Base-by-base conservation (phyloP, 805 yeast genomes). In the Cyberlindnera veronae region DNA sequence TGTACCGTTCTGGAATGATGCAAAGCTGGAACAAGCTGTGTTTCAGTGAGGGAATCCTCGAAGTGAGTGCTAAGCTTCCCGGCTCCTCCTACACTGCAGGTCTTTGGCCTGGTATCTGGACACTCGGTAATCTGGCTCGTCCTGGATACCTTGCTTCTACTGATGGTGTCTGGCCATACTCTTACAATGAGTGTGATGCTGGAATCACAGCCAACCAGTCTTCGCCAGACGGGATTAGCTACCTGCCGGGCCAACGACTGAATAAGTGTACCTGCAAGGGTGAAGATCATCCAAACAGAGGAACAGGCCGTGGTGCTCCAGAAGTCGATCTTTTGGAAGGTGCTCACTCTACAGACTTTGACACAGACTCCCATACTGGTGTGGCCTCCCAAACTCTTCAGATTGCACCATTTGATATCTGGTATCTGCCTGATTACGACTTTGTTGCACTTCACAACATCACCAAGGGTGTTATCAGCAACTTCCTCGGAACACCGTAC, bases 61-160 rank as follows among this genome's bases (percentile, higher is more conserved):
- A 68, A 41, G 54, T 68, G 9, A 62, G 70, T 17, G 73, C 70
- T 3, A 60, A 58, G 46, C 52, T 72, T 40, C 76, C 77, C 15
- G 64, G 64, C 33, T 67, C 61, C 41, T 71, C 71, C 29, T 54
- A 62, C 30, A 56, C 66, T 10, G 49, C 68, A 7, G 77, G 77
- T 3, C 55, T 71, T 46, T 72, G 77, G 77, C 77, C 77, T 0
- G 76, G 77, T 45, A 47, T 70, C 20, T 72, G 77, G 76, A 54
- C 70, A 9, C 59, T 72, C 63, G 76, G 76, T 6, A 72, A 72
- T 41, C 50, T 72, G 39, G 77, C 71, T 2, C 59, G 77, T 41
- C 74, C 77, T 2, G 77, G 77, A 2, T 71, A 63, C 51, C 52
- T 70, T 55, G 71, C 73, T 11, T 47, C 69, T 13, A 64, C 75